phyloP scores from a whole-genome alignment of 1,139 yeast genomes.

The Protomyces lactucae-debilis region DNA sequence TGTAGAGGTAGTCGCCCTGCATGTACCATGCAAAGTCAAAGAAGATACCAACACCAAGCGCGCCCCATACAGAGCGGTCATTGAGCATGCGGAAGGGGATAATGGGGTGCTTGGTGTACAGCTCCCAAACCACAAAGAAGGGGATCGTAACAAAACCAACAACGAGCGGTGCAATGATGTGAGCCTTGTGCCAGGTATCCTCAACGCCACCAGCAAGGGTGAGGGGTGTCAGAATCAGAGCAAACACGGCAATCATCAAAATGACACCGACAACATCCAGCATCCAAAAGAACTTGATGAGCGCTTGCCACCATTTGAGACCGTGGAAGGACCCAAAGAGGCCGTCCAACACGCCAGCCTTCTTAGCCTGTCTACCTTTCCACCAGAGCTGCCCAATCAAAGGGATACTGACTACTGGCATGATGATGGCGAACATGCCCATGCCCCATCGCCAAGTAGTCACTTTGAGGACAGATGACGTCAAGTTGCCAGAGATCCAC shows the following conservation, averaged over 20 bases:
- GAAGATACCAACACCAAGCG: slow-evolving; percentile 33
- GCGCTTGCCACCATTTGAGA: slow-evolving; percentile 28
- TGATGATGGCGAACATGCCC: slow-evolving; percentile 40
- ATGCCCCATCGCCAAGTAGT: slow-evolving; percentile 42
- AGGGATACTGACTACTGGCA: slow-evolving; percentile 40
- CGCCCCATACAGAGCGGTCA: slow-evolving; percentile 32
- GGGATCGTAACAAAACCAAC: slow-evolving; percentile 30
- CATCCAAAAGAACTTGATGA: slow-evolving; percentile 13
- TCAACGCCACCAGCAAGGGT: slow-evolving; percentile 38
- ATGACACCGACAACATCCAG: slow-evolving; percentile 42
- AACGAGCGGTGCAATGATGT: slow-evolving; percentile 38
- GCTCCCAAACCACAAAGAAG: slow-evolving; percentile 33
- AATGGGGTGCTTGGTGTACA: slow-evolving; percentile 30
- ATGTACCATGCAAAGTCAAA: slow-evolving; percentile 34
- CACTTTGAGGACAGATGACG: slow-evolving; percentile 30
- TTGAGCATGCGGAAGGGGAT: slow-evolving; percentile 32
- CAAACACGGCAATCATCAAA: slow-evolving; percentile 39
- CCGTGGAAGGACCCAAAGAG: slow-evolving; percentile 11
- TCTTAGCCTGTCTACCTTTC: slow-evolving; percentile 37
- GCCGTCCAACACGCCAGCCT: slow-evolving; percentile 34
- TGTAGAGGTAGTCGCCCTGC: slow-evolving; percentile 27
- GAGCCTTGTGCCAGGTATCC: slow-evolving; percentile 36
- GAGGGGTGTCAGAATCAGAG: slow-evolving; percentile 42
- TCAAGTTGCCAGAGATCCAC: slow-evolving; percentile 35
- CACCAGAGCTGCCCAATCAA: slow-evolving; percentile 36